Evolutionary conservation across 1,284 basidiomycete species (phyloP).

Genomic region (Mrakiaceae sp.): DNA sequence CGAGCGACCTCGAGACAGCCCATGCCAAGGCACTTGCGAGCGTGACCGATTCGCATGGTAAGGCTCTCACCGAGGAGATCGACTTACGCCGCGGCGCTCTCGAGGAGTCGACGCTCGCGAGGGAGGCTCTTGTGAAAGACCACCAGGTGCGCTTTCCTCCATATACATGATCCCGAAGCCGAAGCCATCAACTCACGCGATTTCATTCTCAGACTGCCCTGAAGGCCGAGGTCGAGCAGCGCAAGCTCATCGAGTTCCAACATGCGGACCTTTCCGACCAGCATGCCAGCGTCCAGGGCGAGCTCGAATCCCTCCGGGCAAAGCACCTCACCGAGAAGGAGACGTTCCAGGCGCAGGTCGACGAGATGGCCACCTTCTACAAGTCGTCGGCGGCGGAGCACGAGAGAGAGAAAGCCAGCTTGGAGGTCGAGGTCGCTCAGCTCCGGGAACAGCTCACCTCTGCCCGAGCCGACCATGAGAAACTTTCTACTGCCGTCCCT

Average conservation of each 20-base stretch:
- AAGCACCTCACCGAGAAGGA: constrained; percentile 48
- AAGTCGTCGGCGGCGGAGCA: background rate
- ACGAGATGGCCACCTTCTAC: constrained; percentile 37
- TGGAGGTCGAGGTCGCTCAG: constrained; percentile 1
- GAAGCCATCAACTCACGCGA: background rate
- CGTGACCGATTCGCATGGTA: background rate
- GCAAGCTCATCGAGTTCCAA: background rate
- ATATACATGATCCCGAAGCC: too few relatives aligned
- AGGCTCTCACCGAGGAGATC: background rate
- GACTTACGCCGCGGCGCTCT: background rate
- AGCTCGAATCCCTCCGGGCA: constrained; percentile 39
- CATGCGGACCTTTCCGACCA: constrained; percentile 38
- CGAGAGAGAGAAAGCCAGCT: background rate
- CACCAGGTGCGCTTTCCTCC: background rate
- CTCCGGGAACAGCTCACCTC: background rate
- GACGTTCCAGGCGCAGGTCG: constrained; percentile 44
- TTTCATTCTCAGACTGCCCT: background rate
- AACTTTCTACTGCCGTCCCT: constrained; percentile 33
- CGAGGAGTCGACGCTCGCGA: background rate
- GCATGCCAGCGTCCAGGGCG: constrained; percentile 35
- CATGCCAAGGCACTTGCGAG: background rate
- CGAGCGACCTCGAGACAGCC: background rate
- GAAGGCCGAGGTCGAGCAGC: background rate
- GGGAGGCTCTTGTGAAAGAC: background rate
- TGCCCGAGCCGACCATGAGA: background rate